A percentile compares a stretch with the other conserved stretches of the same genome.
Evolutionary conservation across 2,329 filamentous ascomycete genomes (phyloP).

Genomic region (Sodiomyces alkalinus): DNA sequence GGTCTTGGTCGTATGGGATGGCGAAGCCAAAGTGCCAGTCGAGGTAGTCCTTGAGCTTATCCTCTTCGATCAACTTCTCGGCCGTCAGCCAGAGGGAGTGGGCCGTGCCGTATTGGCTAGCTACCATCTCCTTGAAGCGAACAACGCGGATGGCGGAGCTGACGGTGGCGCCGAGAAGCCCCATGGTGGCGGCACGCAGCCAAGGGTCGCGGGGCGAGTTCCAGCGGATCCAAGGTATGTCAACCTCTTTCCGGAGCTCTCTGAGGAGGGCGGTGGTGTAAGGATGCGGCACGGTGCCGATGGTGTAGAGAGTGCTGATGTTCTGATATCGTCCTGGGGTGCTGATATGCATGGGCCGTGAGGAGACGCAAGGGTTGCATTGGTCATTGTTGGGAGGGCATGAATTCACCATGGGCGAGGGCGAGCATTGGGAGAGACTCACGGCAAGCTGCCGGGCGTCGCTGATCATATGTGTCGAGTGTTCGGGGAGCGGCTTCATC

Average conservation of each 20-base stretch:
- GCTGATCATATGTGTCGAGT: slow-evolving; percentile 58
- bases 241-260: slow-evolving; percentile 43
- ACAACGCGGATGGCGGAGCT: slow-evolving; percentile 52
- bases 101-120: slow-evolving; percentile 45
- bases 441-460: slow-evolving; percentile 58
- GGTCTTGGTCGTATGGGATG: slow-evolving; percentile 44
- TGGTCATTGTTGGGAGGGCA: slow-evolving; percentile 70
- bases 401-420: slow-evolving; percentile 55
- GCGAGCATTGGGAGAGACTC: slow-evolving; percentile 60
- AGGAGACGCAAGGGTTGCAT: slow-evolving; percentile 59
- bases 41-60: slow-evolving; percentile 55
- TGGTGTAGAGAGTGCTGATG: slow-evolving; percentile 56
- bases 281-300: slow-evolving; percentile 81
- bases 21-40: slow-evolving; percentile 85
- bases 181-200: slow-evolving; percentile 56
- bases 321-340: slow-evolving; percentile 57
- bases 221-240: slow-evolving; percentile 49
- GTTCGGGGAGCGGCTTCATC: slow-evolving; percentile 61
- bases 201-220: slow-evolving; percentile 63
- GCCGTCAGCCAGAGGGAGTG: slow-evolving; percentile 71
- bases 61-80: slow-evolving; percentile 45
- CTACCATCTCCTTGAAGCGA: slow-evolving; percentile 68
- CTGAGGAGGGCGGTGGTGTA: slow-evolving; percentile 65
- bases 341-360: slow-evolving; percentile 49
- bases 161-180: slow-evolving; percentile 48